Evolutionary conservation across 2,329 filamentous ascomycete genomes (phyloP).

Genomic region (Lachnellula occidentalis): DNA sequence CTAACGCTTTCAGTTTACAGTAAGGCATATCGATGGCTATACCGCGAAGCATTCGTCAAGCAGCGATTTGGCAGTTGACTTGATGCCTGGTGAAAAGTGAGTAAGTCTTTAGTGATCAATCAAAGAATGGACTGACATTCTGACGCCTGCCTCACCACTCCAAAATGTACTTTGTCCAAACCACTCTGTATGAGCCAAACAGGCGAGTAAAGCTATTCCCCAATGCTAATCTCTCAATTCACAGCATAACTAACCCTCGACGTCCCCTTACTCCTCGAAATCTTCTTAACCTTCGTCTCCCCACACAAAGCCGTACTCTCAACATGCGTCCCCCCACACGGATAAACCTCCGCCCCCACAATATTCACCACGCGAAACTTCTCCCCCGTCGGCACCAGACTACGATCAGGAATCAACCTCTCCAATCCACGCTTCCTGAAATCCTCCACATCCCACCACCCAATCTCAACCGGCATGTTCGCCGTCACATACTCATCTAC

Average conservation of each 20-base stretch:
- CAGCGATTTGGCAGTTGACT: no score
- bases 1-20: no score
- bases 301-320: conserved; percentile 48
- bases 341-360: conserved; percentile 62
- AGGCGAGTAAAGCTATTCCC: no score
- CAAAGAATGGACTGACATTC: no score
- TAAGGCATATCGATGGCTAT: no score
- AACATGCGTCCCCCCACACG: conserved; percentile 72
- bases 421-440: conserved; percentile 50
- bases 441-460: conserved; percentile 63
- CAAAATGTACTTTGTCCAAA: no score
- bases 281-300: conserved; percentile 60
- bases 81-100: no score
- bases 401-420: conserved; percentile 47
- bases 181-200: no score
- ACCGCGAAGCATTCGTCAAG: no score
- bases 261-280: conserved; percentile 57
- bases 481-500: conserved; percentile 53
- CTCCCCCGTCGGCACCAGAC: conserved; percentile 40
- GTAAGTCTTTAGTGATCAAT: no score
- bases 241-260: conserved; percentile 43
- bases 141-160: no score
- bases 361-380: conserved; percentile 62
- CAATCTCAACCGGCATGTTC: conserved; percentile 54
- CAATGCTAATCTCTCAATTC: no score